Conservation (phyloP, 2,329 filamentous ascomycete species). For the Alternaria metachromatica region DNA sequence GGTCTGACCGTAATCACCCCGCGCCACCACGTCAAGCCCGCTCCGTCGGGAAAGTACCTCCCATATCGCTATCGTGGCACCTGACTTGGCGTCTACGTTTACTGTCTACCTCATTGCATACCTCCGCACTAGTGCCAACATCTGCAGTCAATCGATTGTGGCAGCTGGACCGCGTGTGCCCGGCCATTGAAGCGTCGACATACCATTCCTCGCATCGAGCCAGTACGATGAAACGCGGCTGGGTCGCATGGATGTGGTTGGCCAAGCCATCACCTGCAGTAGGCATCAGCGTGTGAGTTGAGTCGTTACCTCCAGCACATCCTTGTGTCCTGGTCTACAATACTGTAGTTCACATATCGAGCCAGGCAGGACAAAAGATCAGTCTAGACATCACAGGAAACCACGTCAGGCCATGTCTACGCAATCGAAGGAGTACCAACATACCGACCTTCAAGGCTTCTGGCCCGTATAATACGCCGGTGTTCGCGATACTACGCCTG, state of each 20-base stretch:
- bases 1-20: background rate
- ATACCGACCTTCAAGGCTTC: background rate
- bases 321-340: background rate
- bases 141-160: background rate
- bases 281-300: background rate
- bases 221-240: background rate
- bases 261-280: background rate
- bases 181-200: background rate
- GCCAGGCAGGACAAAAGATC: background rate
- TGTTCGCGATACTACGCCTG: background rate
- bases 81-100: background rate
- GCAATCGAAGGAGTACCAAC: background rate
- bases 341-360: background rate
- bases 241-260: background rate
- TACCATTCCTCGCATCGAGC: background rate
- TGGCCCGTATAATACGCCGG: background rate
- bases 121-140: background rate
- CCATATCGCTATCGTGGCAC: background rate
- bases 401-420: background rate
- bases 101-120: background rate
- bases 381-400: background rate
- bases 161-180: background rate
- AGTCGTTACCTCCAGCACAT: background rate
- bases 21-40: slow-evolving; percentile 5
- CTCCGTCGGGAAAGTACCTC: background rate